Conservation (phyloP, 495 filamentous ascomycete species). For the Penicillium herquei region DNA sequence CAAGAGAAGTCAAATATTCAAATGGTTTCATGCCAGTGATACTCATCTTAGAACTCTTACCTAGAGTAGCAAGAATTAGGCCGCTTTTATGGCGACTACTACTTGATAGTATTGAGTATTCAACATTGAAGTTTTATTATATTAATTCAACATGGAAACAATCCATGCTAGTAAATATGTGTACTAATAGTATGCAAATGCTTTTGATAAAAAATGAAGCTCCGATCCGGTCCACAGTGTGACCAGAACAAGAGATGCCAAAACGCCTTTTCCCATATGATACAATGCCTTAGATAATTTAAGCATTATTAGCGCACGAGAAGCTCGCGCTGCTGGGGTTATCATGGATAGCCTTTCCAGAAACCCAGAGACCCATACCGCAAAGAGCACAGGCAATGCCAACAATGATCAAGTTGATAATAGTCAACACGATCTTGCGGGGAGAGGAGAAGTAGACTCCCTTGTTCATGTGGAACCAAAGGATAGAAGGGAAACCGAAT, state of each 20-base stretch:
- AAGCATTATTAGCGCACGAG: conserved; percentile 31
- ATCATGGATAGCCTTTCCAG: conserved; percentile 42
- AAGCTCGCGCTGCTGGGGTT: conserved; percentile 27
- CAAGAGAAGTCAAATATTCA: too few species aligned
- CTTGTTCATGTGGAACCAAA: conserved; percentile 40
- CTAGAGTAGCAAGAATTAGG: too few species aligned
- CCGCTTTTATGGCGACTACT: too few species aligned
- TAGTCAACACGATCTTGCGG: conserved; percentile 29
- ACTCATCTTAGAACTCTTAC: too few species aligned
- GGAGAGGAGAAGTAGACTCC: conserved; percentile 21
- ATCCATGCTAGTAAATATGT: not conserved
- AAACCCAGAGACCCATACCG: conserved; percentile 39
- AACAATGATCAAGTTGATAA: conserved; percentile 31
- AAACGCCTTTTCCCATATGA: conserved; percentile 1
- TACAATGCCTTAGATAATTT: not conserved
- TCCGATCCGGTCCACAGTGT: not conserved
- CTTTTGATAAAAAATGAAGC: too few species aligned
- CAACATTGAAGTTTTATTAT: too few species aligned
- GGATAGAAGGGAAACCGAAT: conserved; percentile 36
- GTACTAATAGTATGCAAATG: too few species aligned
- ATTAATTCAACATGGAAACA: not conserved
- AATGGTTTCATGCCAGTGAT: too few species aligned
- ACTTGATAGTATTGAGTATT: too few species aligned
- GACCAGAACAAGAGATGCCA: not conserved
- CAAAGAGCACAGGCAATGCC: conserved; percentile 27